Percentiles rank a stretch among this genome's conserved stretches.
Conservation (phyloP, 2,329 filamentous ascomycete genomes). For the Penicillium hesseltinei region DNA sequence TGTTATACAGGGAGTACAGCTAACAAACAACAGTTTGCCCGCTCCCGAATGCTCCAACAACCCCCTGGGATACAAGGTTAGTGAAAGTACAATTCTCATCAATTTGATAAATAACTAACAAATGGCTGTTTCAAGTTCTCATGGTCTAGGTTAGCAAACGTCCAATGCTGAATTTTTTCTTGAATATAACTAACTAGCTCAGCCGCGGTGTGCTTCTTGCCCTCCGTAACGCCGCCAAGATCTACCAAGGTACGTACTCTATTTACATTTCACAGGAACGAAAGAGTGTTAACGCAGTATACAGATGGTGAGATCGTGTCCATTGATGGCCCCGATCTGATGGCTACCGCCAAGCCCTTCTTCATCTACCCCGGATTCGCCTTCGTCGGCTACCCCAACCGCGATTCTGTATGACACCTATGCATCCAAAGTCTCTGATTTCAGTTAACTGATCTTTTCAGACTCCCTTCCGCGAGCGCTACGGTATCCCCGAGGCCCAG, state of each 20-base stretch:
- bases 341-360: slow-evolving; percentile 86
- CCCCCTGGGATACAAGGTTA: slow-evolving; percentile 78
- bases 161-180: slow-evolving; percentile 36
- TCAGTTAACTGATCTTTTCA: neutral
- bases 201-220: slow-evolving; percentile 79
- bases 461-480: slow-evolving; percentile 74
- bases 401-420: slow-evolving; percentile 33
- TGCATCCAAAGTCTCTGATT: neutral
- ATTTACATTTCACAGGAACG: neutral
- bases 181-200: slow-evolving; percentile 1
- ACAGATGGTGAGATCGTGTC: slow-evolving; percentile 65
- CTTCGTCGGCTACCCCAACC: slow-evolving; percentile 91
- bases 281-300: neutral
- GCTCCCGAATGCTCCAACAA: slow-evolving; percentile 77
- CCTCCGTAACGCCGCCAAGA: slow-evolving; percentile 79
- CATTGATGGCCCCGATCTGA: slow-evolving; percentile 67
- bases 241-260: slow-evolving; percentile 61
- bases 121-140: slow-evolving; percentile 56
- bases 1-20: neutral
- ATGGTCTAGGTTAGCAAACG: slow-evolving; percentile 54
- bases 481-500: slow-evolving; percentile 86
- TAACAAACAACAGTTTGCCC: slow-evolving; percentile 47
- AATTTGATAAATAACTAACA: neutral
- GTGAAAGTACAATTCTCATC: neutral
- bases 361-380: slow-evolving; percentile 84